Base-by-base conservation (phyloP, 2,329 filamentous ascomycete genomes). In the Paracoccidioides brasiliensis region DNA sequence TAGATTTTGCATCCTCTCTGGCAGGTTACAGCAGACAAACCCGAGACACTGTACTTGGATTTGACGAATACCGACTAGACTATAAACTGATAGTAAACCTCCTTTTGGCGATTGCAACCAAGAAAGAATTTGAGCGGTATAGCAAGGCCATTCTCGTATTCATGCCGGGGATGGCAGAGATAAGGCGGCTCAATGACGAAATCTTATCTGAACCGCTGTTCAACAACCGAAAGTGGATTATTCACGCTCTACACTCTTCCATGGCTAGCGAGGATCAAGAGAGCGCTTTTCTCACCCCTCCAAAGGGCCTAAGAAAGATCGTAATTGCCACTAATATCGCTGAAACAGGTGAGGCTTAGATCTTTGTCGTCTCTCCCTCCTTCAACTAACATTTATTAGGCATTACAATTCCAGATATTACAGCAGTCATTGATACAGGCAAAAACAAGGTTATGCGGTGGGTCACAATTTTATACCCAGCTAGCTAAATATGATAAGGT, bases 201-300 rank as follows among this genome's bases (percentile, higher is more conserved):
- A 77, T 98, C 3, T 72, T 85, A 4, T 84, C 88, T 0, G 85
- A 95, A 63, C 82, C 84, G 0, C 41, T 52, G 30, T 78, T 79
- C 3, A 96, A 97, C 69, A 76, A 80, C 38, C 78, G 79, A 41
- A 79, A 83, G 55, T 98, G 91, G 90, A 79, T 88, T 54, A 78
- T 98, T 0, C 90, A 95, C 68, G 86, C 90, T 10, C 77, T 98
- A 40, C 93, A 98, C 68, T 97, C 93, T 0, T 89, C 87, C 0
- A 96, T 98, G 62, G 90, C 91, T 9, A 96, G 87, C 49, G 91
- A 97, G 64, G 93, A 98, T 58, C 93, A 98, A 68, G 91, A 98
- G 70, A 84, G 86, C 38, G 93, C 93, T 0, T 98, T 98, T 67
- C 75, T 88, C 5, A 73, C 95, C 0, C 93, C 93, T 5, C 89